Evolutionary conservation across 2,329 filamentous ascomycete species (phyloP), one percentile per base, ranked within the genome.

Genomic region (Diaporthe vexans): DNA sequence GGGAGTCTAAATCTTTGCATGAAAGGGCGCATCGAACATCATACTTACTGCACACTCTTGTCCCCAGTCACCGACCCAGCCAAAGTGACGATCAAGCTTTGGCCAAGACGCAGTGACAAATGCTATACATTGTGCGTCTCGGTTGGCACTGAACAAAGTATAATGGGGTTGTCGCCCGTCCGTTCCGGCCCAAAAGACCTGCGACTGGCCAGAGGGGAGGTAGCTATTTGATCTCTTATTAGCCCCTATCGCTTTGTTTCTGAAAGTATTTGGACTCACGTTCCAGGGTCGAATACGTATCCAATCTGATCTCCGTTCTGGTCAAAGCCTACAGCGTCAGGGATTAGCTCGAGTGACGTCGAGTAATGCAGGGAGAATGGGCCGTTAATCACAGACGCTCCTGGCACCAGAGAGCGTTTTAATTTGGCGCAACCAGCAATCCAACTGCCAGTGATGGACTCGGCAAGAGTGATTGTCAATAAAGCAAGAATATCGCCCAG

Each of bases 11-110:
- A 48, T 19, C 19, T 3, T 48, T 48, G 43, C 19, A 21, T 48
- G 21, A 2, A 21, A 21, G 43, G 13, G 15, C 15, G 17, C 11
- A 15, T 43, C 19, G 13, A 48, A 48, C 43, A 48, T 48, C 6
- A 48, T 7, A 21, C 43, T 21, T 48, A 48, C 43, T 8, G 43
- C 43, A 48, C 43, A 48, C 7, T 48, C 43, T 21, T 19, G 19
- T 48, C n/a, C 57, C 57, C 57, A 61, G 40, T 61, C 57, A 43
- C 57, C 57, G 6, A 40, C n/a, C 57, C 57, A 61, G 8, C 21
- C 33, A 15, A 8, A 61, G 24, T 43, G n/a, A 17, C 10, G 21
- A n/a, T 15, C n/a, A 2, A 40, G 7, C 6, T 15, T n/a, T 1
- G 57, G 57, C 35, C 35, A 61, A 6, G 19, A 15, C 37, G 15